Conservation (phyloP, 805 yeast species). For the Tetrapisispora fleetii region DNA sequence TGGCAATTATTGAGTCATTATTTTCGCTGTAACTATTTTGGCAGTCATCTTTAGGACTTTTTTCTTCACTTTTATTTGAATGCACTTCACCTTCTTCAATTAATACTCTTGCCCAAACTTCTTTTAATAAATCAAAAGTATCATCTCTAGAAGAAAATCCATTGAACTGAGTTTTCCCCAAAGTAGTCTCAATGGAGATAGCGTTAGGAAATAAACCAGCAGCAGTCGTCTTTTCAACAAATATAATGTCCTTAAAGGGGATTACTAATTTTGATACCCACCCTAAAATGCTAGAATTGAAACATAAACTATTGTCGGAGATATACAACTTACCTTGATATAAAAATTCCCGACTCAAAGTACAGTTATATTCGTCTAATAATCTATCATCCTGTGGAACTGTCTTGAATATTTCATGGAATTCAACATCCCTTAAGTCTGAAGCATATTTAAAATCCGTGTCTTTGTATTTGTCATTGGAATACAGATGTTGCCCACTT, state of each 20-base stretch:
- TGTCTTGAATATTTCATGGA: conserved; percentile 63
- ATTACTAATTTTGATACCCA: conserved; percentile 71
- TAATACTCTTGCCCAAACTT: conserved; percentile 45
- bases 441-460: conserved; percentile 58
- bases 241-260: conserved; percentile 55
- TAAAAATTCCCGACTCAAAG: conserved; percentile 74
- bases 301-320: conserved; percentile 69
- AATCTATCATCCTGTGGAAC: conserved; percentile 62
- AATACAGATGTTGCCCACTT: conserved; percentile 27
- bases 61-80: not conserved
- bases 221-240: conserved; percentile 63
- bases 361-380: conserved; percentile 84
- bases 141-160: conserved; percentile 77
- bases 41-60: not conserved
- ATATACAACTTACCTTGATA: conserved; percentile 82
- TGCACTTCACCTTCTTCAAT: conserved; percentile 3
- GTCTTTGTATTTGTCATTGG: conserved; percentile 47
- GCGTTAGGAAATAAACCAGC: conserved; percentile 82
- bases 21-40: not conserved
- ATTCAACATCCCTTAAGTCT: conserved; percentile 56
- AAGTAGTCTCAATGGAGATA: conserved; percentile 54
- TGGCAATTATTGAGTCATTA: conserved; percentile 21
- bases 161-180: conserved; percentile 70
- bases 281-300: conserved; percentile 71
- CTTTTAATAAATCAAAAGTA: conserved; percentile 56